phyloP scores from a whole-genome alignment of 208 protist species.

The Trypanosoma avium region DNA sequence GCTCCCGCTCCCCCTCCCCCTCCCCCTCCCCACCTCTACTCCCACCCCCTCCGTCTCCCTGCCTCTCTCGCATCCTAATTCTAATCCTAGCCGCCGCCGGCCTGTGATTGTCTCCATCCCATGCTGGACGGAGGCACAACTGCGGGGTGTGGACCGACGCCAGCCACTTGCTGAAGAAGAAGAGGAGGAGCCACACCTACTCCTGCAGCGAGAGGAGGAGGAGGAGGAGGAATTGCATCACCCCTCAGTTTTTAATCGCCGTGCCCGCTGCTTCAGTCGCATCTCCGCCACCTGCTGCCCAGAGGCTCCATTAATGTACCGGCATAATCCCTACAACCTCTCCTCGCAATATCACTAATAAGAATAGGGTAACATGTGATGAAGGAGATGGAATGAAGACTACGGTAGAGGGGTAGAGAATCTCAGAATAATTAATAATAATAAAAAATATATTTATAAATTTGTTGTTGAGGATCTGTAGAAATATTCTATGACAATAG shows the following conservation, averaged over 20 bases:
- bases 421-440: not conserved
- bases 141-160: not conserved
- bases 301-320: slow-evolving; percentile 67
- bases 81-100: slow-evolving; percentile 42
- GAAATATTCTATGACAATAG: too few relatives aligned
- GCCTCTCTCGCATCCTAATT: too few relatives aligned
- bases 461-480: too few relatives aligned
- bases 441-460: not conserved
- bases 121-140: slow-evolving; percentile 3
- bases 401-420: too few relatives aligned
- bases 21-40: too few relatives aligned
- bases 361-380: too few relatives aligned
- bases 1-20: too few relatives aligned
- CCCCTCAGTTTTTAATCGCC: not conserved
- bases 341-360: slow-evolving; percentile 17
- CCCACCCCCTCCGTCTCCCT: too few relatives aligned
- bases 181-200: not conserved
- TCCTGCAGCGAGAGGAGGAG: not conserved
- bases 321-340: slow-evolving; percentile 83
- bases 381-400: too few relatives aligned
- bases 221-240: not conserved
- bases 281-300: slow-evolving; percentile 61
- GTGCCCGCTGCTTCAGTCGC: slow-evolving; percentile 39
- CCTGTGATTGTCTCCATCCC: slow-evolving; percentile 65
- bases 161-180: not conserved